Percentiles rank a stretch among this genome's conserved stretches.
These are phyloP conservation scores for Metschnikowia koreensis DNA, from an alignment of 805 yeast genomes.

Conservation along the genomic window DNA sequence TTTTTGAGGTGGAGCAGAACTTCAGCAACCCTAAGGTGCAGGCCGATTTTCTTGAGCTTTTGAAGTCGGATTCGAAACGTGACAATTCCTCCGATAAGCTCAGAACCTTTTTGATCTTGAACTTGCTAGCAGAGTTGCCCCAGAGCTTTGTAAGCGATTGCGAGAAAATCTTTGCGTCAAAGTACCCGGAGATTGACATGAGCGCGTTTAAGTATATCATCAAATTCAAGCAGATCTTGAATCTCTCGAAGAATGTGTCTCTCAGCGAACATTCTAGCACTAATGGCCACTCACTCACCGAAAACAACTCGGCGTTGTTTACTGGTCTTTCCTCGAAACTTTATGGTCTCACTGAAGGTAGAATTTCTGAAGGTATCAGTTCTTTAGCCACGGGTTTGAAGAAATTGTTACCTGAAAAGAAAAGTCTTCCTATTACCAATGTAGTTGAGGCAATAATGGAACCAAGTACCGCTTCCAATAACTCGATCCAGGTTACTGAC, in stretches of 20 bases:
- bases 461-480: conserved; percentile 62
- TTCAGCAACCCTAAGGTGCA: conserved; percentile 59
- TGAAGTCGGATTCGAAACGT: conserved; percentile 50
- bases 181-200: conserved; percentile 53
- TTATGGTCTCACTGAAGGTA: conserved; percentile 81
- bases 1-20: conserved; percentile 92
- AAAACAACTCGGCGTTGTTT: conserved; percentile 56
- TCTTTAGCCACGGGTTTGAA: conserved; percentile 85
- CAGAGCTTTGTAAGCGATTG: conserved; percentile 45
- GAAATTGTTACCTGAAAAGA: conserved; percentile 82
- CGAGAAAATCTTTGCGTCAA: conserved; percentile 54
- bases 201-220: conserved; percentile 70
- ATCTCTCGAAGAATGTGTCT: conserved; percentile 34
- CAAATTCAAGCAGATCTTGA: conserved; percentile 74
- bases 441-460: conserved; percentile 91
- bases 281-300: conserved; percentile 25
- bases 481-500: conserved; percentile 73
- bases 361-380: conserved; percentile 84
- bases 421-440: conserved; percentile 83
- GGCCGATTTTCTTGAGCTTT: conserved; percentile 57
- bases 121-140: conserved; percentile 48
- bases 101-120: conserved; percentile 82
- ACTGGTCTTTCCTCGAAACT: conserved; percentile 73
- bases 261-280: conserved; percentile 28
- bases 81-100: conserved; percentile 76